Conservation (phyloP, 176 grass and related monocot genomes). For the Calamus simplicifolius region DNA sequence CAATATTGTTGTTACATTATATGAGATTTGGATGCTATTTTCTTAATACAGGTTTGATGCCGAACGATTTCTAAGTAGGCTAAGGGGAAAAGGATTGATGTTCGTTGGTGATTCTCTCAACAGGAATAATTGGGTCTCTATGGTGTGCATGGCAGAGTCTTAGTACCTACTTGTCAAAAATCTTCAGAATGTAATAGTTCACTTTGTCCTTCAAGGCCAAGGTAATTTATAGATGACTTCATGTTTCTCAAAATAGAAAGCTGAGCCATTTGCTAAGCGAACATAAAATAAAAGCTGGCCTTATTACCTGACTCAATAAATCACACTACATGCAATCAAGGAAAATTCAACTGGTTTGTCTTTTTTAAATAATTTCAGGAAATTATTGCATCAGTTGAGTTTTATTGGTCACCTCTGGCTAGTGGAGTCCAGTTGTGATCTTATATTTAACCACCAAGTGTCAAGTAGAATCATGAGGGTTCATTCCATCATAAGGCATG, state of each 20-base stretch:
- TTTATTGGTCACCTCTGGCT: conserved; percentile 77
- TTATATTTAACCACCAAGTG: conserved; percentile 43
- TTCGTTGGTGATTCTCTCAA: conserved; percentile 90
- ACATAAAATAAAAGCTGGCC: too few species aligned
- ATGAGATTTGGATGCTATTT: too few species aligned
- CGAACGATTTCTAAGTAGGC: conserved; percentile 35
- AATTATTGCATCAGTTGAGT: conserved; percentile 69
- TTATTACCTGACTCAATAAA: too few species aligned
- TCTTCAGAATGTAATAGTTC: conserved; percentile 27
- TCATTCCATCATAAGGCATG: conserved; percentile 51
- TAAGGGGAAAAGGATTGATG: conserved; percentile 42
- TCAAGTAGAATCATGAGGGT: conserved; percentile 40
- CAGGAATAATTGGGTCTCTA: conserved; percentile 74
- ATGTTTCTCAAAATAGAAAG: too few species aligned
- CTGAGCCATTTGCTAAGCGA: too few species aligned
- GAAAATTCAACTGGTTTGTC: too few species aligned
- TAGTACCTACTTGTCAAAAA: conserved; percentile 28
- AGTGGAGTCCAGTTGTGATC: conserved; percentile 78
- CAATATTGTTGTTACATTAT: too few species aligned
- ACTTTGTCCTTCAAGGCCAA: conserved; percentile 42
- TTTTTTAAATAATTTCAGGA: conserved; percentile 27
- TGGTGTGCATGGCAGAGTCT: conserved; percentile 71
- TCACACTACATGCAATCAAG: too few species aligned
- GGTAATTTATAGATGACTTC: conserved; percentile 22
- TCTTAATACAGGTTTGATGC: conserved; percentile 44